These are phyloP conservation scores for Bisporella sp. DNA, from an alignment of 2,329 filamentous ascomycete genomes.

Conservation along the genomic window DNA sequence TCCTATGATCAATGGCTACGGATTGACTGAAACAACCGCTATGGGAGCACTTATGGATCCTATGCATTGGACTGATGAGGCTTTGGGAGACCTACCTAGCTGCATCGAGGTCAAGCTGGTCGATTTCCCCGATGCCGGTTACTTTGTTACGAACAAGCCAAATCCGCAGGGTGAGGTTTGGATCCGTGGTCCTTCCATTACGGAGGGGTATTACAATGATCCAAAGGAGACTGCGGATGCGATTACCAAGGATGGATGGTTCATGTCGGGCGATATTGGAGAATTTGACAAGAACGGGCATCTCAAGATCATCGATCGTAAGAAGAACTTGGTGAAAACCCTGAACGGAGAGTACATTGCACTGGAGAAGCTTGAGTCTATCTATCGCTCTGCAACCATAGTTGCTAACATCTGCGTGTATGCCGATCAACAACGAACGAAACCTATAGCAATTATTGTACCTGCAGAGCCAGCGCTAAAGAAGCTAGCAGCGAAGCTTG, in stretches of 20 bases:
- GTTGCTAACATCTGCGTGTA: slow-evolving; percentile 86
- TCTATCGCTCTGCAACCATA: slow-evolving; percentile 74
- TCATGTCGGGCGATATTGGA: slow-evolving; percentile 93
- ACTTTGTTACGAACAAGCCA: slow-evolving; percentile 60
- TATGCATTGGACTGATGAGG: slow-evolving; percentile 69
- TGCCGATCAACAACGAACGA: slow-evolving; percentile 65
- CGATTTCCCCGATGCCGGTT: slow-evolving; percentile 82
- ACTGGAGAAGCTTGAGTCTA: slow-evolving; percentile 87
- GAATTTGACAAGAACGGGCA: slow-evolving; percentile 78
- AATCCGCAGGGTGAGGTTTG: slow-evolving; percentile 86
- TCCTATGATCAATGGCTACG: slow-evolving; percentile 92
- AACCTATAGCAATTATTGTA: slow-evolving; percentile 75
- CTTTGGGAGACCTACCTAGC: slow-evolving; percentile 72
- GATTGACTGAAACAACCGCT: slow-evolving; percentile 86
- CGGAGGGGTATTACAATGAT: slow-evolving; percentile 76
- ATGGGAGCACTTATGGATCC: slow-evolving; percentile 80
- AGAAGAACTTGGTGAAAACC: slow-evolving; percentile 98
- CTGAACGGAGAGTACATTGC: slow-evolving; percentile 95
- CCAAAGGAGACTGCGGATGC: slow-evolving; percentile 75
- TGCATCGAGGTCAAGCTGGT: slow-evolving; percentile 87
- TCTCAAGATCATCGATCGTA: slow-evolving; percentile 82
- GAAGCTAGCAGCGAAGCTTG: slow-evolving; percentile 51
- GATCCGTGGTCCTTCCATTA: slow-evolving; percentile 72
- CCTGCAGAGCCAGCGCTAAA: slow-evolving; percentile 57
- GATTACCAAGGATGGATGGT: slow-evolving; percentile 83